Base-by-base conservation (phyloP, 495 filamentous ascomycete species). In the Amniculicola lignicola region DNA sequence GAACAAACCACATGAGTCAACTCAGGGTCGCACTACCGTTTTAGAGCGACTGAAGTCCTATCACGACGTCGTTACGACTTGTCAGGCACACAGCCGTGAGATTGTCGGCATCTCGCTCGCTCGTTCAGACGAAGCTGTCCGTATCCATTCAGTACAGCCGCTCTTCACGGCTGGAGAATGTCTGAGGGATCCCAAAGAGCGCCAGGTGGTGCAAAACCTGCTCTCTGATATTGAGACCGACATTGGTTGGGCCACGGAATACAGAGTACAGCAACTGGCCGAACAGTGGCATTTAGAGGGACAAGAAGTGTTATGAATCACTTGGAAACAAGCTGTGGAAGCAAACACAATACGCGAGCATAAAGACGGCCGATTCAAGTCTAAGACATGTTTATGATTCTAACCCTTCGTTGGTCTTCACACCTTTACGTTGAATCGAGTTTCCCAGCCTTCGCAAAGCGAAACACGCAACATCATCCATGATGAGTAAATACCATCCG, bases 91-190 rank as follows among this genome's bases (percentile, higher is more conserved):
- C 62, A 80, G 78, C 54, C 74, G 77, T 2, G 60, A 63, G 38
- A 63, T 63, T 21, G 33, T 63, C 0, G 54, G 60, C 24, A 83
- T 83, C 57, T 79, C 74, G 3, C 74, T 80, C 46, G 73, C 73
- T 6, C 71, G 80, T 29, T 76, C 77, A 19, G 77, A 80, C 36
- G 60, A 54, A 31, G 77, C 77, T 16, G 78, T 80, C 0, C 69
- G 81, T 9, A 80, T 85, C 57, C 78, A 84, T 63, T 75, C 76
- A 15, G 71, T 83, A 14, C 81, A 86, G 54, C 79, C 82, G 12
- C 65, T 86, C 1, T 86, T 80, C 60, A 79, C 83, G 37, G 80
- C 78, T 9, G 82, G 82, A 0, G 79, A 83, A 56, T 83, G 79
- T 62, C 63, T 85, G 22, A 73, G 62, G 1, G 77, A 80, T 33